A percentile compares a stretch with the other conserved stretches of the same genome.
phyloP scores from a whole-genome alignment of 371 early-diverging fungal species.

The Vairimorpha apis region DNA sequence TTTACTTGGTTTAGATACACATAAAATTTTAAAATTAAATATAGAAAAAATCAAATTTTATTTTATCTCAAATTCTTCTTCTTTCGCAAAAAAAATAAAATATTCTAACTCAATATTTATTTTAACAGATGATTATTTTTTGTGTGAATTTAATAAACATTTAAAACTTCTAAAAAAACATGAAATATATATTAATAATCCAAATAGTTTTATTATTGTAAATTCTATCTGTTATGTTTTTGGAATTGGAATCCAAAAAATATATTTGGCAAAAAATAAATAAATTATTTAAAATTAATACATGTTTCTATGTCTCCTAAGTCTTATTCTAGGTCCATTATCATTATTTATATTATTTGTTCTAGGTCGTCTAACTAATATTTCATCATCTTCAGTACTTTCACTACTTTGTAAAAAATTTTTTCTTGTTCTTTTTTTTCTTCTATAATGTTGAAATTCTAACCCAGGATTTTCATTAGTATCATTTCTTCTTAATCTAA shows the following conservation, averaged over 20 bases:
- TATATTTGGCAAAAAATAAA: not conserved
- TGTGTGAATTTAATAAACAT: not conserved
- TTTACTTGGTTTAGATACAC: not conserved
- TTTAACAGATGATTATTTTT: not conserved
- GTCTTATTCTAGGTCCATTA: not conserved
- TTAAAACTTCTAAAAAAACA: not conserved
- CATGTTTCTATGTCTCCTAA: not conserved
- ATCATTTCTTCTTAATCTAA: conserved; percentile 5
- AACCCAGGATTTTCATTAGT: not conserved
- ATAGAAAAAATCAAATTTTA: not conserved
- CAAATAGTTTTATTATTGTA: not conserved
- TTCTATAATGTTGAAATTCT: conserved; percentile 5
- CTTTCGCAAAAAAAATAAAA: not conserved
- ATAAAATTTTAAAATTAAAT: not conserved
- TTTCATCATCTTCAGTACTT: not conserved
- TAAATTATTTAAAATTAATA: not conserved
- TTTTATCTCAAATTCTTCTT: not conserved
- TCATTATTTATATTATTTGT: not conserved
- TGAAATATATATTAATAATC: not conserved
- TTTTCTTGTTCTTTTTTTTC: not conserved
- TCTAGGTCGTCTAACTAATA: not conserved
- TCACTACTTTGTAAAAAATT: not conserved
- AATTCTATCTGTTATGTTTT: not conserved
- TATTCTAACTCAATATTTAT: not conserved
- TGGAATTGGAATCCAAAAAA: not conserved